Percentiles rank a stretch among this genome's conserved stretches.
Conservation (phyloP, 306 rosid species). For the Pterocarpus macrocarpus region DNA sequence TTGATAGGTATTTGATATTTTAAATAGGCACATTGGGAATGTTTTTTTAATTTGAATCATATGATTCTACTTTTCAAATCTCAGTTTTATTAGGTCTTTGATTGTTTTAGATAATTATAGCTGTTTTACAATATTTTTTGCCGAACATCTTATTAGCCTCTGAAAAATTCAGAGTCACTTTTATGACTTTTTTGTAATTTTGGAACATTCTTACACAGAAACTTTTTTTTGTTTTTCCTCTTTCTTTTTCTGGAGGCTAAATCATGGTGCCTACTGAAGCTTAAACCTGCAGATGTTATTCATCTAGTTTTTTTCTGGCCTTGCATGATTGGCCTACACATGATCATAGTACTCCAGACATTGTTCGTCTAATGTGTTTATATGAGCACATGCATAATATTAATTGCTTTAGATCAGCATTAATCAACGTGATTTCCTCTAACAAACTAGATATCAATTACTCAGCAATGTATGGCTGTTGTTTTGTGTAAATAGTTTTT, state of each 20-base stretch:
- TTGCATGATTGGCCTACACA: not conserved
- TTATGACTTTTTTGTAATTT: not conserved
- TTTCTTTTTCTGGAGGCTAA: not conserved
- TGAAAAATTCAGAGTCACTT: not conserved
- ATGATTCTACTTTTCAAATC: not conserved
- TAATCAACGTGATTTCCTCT: not conserved
- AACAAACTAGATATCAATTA: not conserved
- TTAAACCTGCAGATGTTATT: not conserved
- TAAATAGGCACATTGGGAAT: not conserved
- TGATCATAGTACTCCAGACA: not conserved
- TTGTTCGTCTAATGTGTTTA: not conserved
- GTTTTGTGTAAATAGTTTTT: not conserved
- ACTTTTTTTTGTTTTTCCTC: not conserved
- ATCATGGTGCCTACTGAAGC: not conserved
- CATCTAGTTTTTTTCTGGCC: not conserved
- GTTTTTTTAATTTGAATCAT: not conserved
- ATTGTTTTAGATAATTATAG: not conserved
- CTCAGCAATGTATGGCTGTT: not conserved
- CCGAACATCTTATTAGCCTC: not conserved
- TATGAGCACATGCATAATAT: not conserved
- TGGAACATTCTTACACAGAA: not conserved
- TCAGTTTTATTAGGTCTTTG: not conserved
- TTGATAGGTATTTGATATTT: not conserved
- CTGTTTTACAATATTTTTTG: not conserved
- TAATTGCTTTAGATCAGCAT: not conserved